Evolutionary conservation across 1,284 basidiomycete species (phyloP), one percentile per base, ranked within the genome.

Genomic region (Austropuccinia psidii): DNA sequence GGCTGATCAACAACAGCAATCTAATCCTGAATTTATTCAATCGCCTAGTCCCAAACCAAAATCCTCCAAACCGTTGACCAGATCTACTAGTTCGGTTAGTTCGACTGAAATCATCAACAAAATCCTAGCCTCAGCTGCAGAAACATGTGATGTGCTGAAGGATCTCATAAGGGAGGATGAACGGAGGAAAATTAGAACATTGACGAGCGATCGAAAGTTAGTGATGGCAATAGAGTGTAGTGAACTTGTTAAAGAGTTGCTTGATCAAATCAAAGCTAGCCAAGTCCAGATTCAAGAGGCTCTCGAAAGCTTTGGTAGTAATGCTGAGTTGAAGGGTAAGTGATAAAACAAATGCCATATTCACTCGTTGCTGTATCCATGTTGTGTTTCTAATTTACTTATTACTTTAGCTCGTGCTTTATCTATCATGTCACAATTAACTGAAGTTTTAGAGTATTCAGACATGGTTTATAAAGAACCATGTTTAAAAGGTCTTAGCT

Each of bases 161-260:
- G 81, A 81, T 77, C 58, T 80, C 77, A 67, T 79, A 75, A 74
- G 81, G 77, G 75, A 78, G 77, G 54, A 75, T 8, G 75, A 84
- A 85, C 41, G 84, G 88, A 45, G 82, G 94, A 43, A 84, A 84
- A 37, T 82, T 84, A 65, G 79, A 87, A 75, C 86, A 89, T 61
- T 83, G 86, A 24, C 86, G 85, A 0, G 83, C 83, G n/a, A 87
- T 89, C 73, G 84, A 86, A 60, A 60, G 57, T 0, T 78, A 79
- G 21, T 82, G 82, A 21, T 81, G 91, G 78, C 87, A 24, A 83
- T 94, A 8, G 81, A 77, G 1, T 81, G 91, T 54, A 91, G 90
- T 77, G 91, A 95, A 78, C 82, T 84, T 49, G 81, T 94, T 13
- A 86, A 85, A 4, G 80, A 81, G 0, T 81, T 87, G 31, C 73